Conservation (phyloP, 208 protist species). For the Plasmodiophora brassicae region DNA sequence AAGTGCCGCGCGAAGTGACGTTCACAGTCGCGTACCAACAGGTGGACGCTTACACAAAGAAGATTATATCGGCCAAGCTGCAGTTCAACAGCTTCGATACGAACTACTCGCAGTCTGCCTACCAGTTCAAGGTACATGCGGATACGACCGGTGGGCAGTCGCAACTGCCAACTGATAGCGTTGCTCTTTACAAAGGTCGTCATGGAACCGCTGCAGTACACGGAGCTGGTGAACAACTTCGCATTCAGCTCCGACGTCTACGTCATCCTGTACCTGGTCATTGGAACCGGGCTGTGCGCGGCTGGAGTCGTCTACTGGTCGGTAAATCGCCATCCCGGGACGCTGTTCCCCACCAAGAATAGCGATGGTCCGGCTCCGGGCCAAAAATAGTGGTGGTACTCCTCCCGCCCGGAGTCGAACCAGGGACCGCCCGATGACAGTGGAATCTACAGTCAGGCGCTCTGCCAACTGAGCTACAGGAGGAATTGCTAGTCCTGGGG, state of each 20-base stretch:
- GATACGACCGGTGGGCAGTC: too few relatives aligned
- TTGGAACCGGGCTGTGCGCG: neutral
- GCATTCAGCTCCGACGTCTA: neutral
- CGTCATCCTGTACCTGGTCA: neutral
- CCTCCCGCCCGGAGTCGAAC: too few relatives aligned
- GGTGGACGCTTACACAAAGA: neutral
- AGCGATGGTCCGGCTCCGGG: too few relatives aligned
- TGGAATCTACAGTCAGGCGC: too few relatives aligned
- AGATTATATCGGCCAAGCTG: neutral
- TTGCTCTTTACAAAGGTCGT: neutral
- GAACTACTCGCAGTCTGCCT: slow-evolving; percentile 13
- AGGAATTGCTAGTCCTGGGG: too few relatives aligned
- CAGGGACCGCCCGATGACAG: too few relatives aligned
- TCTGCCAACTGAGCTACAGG: too few relatives aligned
- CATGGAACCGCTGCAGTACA: neutral
- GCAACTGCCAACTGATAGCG: neutral
- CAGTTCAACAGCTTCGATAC: neutral
- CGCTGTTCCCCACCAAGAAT: too few relatives aligned
- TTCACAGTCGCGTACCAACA: slow-evolving; percentile 10
- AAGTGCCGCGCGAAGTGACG: neutral
- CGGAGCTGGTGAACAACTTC: neutral
- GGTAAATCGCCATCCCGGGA: too few relatives aligned
- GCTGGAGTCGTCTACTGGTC: slow-evolving; percentile 9
- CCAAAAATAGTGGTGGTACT: too few relatives aligned
- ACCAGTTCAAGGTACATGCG: slow-evolving; percentile 29